Base-by-base conservation (phyloP, 1,284 basidiomycete genomes). In the Xerocomus amazonicus region DNA sequence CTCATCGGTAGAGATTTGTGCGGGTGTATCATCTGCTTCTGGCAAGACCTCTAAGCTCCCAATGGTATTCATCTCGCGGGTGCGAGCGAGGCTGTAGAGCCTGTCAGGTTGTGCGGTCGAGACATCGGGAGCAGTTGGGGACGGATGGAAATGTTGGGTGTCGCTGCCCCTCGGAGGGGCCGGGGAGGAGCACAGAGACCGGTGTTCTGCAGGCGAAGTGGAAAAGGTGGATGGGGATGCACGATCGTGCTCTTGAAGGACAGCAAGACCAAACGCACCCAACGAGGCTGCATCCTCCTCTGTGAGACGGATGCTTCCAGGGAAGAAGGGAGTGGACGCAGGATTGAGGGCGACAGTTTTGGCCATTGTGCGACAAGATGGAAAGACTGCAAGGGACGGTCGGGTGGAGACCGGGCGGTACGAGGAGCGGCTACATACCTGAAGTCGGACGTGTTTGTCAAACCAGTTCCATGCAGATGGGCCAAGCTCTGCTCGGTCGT, bases 311-410 rank as follows among this genome's bases (percentile, higher is more conserved):
- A 78, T 67, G 62, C 73, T 75, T 48, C 83, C 83, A 55, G 88
- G 87, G 67, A 89, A 88, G 77, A 90, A 90, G 44, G 88, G 88
- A 65, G 82, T 82, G 51, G 87, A 90, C 55, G 86, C 77, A 57
- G 87, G 87, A 68, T 90, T 89, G 59, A 90, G 73, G 50, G 83
- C 76, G 61, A 78, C 82, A 62, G 81, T 85, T 76, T 79, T 82
- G 52, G 84, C 80, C 83, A 88, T 85, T 60, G 70, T 70, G 68
- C 69, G 58, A 55, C 57, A 63, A 54, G 51, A 50, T 54, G 28
- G 38, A 41, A 60, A 41, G 57, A 51, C 58, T 59, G 42, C 8
- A 43, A 8, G 32, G 16, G 13, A 29, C 3, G 12, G 32, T 32
- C 32, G 39, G 23, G 19, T 17, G 47, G 49, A 45, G 45, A 47